Conservation (phyloP, 2,329 filamentous ascomycete genomes). For the Aspergillus alliaceus region DNA sequence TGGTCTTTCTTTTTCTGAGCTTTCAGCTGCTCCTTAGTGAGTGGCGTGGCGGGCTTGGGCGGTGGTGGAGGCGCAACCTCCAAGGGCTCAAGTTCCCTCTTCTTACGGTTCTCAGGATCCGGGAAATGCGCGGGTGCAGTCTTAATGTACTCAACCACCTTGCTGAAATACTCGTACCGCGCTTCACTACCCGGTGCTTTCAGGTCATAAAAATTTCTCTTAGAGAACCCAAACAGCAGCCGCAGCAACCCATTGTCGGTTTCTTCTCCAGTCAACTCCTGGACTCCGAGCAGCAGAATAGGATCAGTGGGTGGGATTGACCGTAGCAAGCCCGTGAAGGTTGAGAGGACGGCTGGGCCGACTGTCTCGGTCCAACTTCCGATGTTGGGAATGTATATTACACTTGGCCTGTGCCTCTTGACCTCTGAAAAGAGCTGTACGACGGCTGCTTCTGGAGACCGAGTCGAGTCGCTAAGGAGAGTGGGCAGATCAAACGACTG, state of each 20-base stretch:
- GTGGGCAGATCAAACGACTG: constrained; percentile 92
- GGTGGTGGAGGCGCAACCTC: constrained; percentile 72
- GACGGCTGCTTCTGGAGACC: constrained; percentile 81
- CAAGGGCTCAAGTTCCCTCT: constrained; percentile 74
- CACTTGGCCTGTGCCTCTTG: constrained; percentile 89
- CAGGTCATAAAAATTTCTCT: constrained; percentile 73
- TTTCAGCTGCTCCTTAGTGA: constrained; percentile 77
- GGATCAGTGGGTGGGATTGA: constrained; percentile 88
- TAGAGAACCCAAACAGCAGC: constrained; percentile 83
- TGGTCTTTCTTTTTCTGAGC: constrained; percentile 79
- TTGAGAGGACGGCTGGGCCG: constrained; percentile 65
- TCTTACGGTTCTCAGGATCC: constrained; percentile 81
- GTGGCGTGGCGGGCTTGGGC: constrained; percentile 59
- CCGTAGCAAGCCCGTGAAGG: constrained; percentile 78
- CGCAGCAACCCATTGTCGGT: constrained; percentile 65
- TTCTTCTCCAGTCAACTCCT: constrained; percentile 67
- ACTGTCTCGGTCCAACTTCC: constrained; percentile 81
- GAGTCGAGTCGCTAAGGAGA: constrained; percentile 76
- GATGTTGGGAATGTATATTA: constrained; percentile 90
- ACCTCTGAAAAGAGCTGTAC: constrained; percentile 90
- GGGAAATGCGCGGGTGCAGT: constrained; percentile 84
- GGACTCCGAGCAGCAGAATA: constrained; percentile 80
- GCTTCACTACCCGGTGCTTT: constrained; percentile 60
- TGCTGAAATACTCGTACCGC: constrained; percentile 77
- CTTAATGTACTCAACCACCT: constrained; percentile 72